phyloP scores from a whole-genome alignment of 2,329 filamentous ascomycete species.

The Trichoderma sp. region DNA sequence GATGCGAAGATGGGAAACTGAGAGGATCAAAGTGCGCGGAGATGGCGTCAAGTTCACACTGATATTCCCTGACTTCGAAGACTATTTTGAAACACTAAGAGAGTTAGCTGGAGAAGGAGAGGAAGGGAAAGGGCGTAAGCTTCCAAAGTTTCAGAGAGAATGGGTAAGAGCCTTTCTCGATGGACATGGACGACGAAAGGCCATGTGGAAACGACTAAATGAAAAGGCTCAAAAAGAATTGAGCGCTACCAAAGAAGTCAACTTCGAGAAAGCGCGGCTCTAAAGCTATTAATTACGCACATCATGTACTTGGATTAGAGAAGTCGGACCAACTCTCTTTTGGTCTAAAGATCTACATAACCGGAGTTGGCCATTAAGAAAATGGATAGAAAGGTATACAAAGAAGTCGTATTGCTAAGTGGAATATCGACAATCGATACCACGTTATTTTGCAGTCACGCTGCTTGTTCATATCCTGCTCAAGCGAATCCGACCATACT shows the following conservation, averaged over 20 bases:
- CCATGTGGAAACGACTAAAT: constrained; percentile 57
- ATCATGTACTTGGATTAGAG: not conserved
- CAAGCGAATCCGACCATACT: not conserved
- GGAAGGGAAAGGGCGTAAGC: constrained; percentile 42
- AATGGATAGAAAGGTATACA: not conserved
- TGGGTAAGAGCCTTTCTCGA: constrained; percentile 53
- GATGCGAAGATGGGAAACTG: constrained; percentile 56
- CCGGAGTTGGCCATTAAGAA: not conserved
- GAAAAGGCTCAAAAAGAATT: constrained; percentile 17
- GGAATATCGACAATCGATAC: not conserved
- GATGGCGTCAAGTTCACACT: constrained; percentile 57
- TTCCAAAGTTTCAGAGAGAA: constrained; percentile 44
- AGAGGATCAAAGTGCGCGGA: constrained; percentile 52
- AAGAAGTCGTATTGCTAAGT: not conserved
- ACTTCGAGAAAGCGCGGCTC: not conserved
- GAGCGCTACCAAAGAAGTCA: not conserved
- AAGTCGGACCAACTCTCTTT: not conserved
- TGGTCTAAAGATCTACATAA: not conserved
- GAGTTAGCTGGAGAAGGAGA: constrained; percentile 47
- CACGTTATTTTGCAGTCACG: not conserved
- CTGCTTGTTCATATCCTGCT: not conserved
- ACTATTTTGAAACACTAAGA: constrained; percentile 61
- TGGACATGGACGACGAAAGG: constrained; percentile 54
- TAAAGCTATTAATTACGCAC: not conserved
- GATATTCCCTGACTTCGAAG: constrained; percentile 60